Conservation (phyloP, 1,284 basidiomycete genomes). For the Sutorius eximius region DNA sequence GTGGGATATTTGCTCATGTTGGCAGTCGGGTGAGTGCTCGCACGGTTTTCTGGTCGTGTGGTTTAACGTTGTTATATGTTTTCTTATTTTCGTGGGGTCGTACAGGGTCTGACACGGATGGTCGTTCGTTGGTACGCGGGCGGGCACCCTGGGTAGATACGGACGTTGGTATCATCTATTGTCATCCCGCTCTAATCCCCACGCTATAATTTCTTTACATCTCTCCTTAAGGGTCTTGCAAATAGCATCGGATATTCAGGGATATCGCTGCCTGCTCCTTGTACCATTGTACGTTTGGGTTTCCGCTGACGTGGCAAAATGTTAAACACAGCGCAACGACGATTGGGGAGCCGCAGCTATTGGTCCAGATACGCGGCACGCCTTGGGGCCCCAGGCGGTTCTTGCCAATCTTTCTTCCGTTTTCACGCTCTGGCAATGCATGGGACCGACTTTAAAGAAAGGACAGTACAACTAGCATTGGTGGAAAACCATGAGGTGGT, state of each 20-base stretch:
- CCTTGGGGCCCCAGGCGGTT: too few species aligned
- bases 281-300: too few species aligned
- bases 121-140: background rate
- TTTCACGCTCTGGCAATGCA: too few species aligned
- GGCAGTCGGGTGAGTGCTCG: slow-evolving; percentile 15
- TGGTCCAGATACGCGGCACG: too few species aligned
- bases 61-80: background rate
- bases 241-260: background rate
- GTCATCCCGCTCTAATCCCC: background rate
- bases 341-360: too few species aligned
- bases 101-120: slow-evolving; percentile 3
- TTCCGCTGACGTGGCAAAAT: too few species aligned
- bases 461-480: too few species aligned
- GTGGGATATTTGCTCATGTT: slow-evolving; percentile 26
- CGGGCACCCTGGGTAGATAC: background rate
- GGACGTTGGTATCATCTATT: background rate
- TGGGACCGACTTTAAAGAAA: too few species aligned
- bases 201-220: background rate
- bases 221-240: background rate
- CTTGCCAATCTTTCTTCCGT: too few species aligned
- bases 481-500: too few species aligned
- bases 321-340: too few species aligned
- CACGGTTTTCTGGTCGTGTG: background rate
- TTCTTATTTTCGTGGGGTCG: background rate
- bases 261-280: background rate